A percentile compares a stretch with the other conserved stretches of the same genome.
These are phyloP conservation scores for Puccinia novopanici DNA, from an alignment of 1,284 basidiomycete species.

Conservation along the genomic window DNA sequence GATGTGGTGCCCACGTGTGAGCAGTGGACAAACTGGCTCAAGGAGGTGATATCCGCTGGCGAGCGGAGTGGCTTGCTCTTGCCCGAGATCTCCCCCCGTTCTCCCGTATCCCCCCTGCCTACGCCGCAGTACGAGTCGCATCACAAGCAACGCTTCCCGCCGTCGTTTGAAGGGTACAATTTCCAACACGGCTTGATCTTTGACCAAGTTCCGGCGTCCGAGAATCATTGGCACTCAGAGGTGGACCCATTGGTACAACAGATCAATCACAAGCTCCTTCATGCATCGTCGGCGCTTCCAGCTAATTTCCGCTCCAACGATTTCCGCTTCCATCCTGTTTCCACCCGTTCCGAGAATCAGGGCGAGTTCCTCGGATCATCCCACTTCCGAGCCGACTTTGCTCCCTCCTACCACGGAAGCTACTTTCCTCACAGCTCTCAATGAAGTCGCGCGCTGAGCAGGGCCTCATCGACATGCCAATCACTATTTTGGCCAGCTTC, in stretches of 20 bases:
- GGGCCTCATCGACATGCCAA: no score
- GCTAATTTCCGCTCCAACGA: neutral
- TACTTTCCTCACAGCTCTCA: neutral
- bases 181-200: constrained; percentile 8
- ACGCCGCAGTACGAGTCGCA: neutral
- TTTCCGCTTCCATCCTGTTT: neutral
- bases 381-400: neutral
- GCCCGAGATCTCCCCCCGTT: neutral
- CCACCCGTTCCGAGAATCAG: neutral
- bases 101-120: neutral
- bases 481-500: no score
- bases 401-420: neutral
- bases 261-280: neutral
- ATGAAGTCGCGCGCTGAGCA: no score
- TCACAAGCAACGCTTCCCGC: neutral
- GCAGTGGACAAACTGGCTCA: constrained; percentile 28
- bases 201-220: neutral
- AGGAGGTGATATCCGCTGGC: constrained; percentile 14
- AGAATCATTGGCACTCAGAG: neutral
- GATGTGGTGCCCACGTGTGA: constrained; percentile 10
- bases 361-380: neutral
- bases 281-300: neutral
- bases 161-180: neutral
- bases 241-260: neutral
- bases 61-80: constrained; percentile 13